phyloP scores from a whole-genome alignment of 1,139 yeast species.

The Geotrichum fermentans region DNA sequence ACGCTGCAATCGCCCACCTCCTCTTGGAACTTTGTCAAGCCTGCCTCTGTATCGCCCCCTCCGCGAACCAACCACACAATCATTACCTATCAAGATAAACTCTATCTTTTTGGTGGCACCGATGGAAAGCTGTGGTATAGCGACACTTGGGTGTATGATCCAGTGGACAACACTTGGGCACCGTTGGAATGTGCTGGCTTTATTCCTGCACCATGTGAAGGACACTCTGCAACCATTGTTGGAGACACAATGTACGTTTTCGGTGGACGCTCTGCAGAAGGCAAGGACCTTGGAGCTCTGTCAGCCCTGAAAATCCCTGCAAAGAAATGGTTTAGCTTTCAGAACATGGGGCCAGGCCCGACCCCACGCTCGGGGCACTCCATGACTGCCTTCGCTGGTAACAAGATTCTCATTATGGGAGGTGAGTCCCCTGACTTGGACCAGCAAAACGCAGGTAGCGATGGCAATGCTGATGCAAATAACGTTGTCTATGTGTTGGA shows the following conservation, averaged over 20 bases:
- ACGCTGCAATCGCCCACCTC: constrained; percentile 82
- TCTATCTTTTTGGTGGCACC: constrained; percentile 92
- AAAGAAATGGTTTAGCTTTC: constrained; percentile 67
- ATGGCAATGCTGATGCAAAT: constrained; percentile 28
- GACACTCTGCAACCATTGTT: constrained; percentile 79
- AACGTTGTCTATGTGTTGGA: constrained; percentile 39
- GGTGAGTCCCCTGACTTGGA: constrained; percentile 53
- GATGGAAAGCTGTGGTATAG: constrained; percentile 70
- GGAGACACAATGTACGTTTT: constrained; percentile 77
- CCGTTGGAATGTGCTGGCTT: constrained; percentile 49
- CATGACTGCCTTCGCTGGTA: constrained; percentile 62
- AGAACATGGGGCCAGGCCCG: constrained; percentile 57
- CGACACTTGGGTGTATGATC: constrained; percentile 81
- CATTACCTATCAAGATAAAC: constrained; percentile 69
- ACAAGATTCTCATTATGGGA: constrained; percentile 81
- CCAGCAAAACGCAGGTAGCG: constrained; percentile 24
- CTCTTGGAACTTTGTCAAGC: constrained; percentile 71
- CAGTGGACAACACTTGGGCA: constrained; percentile 61
- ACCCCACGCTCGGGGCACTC: constrained; percentile 95
- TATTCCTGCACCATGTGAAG: constrained; percentile 82
- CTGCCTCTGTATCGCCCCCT: constrained; percentile 55
- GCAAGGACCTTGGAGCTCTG: constrained; percentile 62
- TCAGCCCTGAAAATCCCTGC: constrained; percentile 74
- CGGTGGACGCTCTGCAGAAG: constrained; percentile 85
- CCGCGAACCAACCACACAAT: constrained; percentile 90